These are phyloP conservation scores for Epichloe elymi DNA, from an alignment of 2,329 filamentous ascomycete species.

Conservation along the genomic window DNA sequence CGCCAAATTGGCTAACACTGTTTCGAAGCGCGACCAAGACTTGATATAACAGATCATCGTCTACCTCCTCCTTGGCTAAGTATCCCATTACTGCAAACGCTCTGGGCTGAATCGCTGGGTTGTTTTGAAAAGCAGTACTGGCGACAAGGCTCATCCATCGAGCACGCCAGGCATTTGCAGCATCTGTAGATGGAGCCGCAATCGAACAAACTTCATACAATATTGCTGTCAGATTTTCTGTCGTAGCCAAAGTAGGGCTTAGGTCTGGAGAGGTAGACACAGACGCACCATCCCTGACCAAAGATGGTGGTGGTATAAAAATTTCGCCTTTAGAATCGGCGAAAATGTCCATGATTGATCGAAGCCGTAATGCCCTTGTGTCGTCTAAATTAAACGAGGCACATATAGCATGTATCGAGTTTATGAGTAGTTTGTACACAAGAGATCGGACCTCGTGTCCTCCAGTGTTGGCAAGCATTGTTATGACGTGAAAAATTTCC, in stretches of 20 bases:
- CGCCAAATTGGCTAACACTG: constrained; percentile 50
- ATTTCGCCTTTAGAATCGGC: constrained; percentile 47
- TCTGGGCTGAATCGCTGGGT: constrained; percentile 55
- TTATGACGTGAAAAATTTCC: constrained; percentile 57
- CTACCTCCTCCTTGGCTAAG: constrained; percentile 56
- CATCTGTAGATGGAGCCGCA: constrained; percentile 49
- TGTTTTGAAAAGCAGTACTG: constrained; percentile 61
- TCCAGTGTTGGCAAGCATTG: constrained; percentile 57
- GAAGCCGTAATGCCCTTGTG: constrained; percentile 39
- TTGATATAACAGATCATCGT: constrained; percentile 59
- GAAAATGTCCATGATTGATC: constrained; percentile 42
- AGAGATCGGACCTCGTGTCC: constrained; percentile 40
- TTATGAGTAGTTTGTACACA: constrained; percentile 51
- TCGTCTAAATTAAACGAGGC: constrained; percentile 53
- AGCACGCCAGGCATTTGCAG: constrained; percentile 56
- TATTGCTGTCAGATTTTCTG: constrained; percentile 47
- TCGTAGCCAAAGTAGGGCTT: constrained; percentile 37
- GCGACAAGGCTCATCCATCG: constrained; percentile 63
- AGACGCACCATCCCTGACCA: constrained; percentile 39
- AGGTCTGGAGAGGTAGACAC: constrained; percentile 41
- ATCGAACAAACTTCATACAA: constrained; percentile 51
- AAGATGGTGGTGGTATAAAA: constrained; percentile 34
- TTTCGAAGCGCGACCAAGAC: constrained; percentile 54
- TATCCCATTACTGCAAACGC: constrained; percentile 62
- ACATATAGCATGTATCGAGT: constrained; percentile 54